Base-by-base conservation (phyloP, 192 early-diverging fungal genomes). In the Podila horticola region DNA sequence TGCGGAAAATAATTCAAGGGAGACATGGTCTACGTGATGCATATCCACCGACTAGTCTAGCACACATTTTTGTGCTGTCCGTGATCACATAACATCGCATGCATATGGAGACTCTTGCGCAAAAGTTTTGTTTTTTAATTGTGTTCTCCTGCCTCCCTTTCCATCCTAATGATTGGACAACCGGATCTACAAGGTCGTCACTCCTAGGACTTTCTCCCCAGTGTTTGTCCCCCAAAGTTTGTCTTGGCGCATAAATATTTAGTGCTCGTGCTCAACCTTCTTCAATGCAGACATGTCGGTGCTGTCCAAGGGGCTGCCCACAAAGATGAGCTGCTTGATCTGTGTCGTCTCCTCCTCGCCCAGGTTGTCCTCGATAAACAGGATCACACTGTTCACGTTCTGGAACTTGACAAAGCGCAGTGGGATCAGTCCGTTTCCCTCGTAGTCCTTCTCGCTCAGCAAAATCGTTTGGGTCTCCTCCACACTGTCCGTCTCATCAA, bases 391-490 rank as follows among this genome's bases (percentile, higher is more conserved):
- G 62, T 87, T 91, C 34, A 99, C 92, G 67, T 88, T 93, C 86
- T 99, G 97, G 85, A 96, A 99, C 64, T 95, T 94, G 66, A 99
- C 97, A 83, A 95, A 99, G 58, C 95, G 90, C 74, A 99, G 88
- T 10, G 87, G 85, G n/a, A 93, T 89, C 36, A 94, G 85, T 17
- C 88, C 87, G 29, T 90, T 88, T 28, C 81, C 85, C 71, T 90
- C 88, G 74, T 93, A 95, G 33, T 91, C 86, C n/a, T 86, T 87
- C 59, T 90, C 85, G 12, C 84, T 84, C 81, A 99, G 77, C 26
- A 90, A 89, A 45, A 99, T 85, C 36, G 81, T 87, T 72, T 99
- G 95, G 6, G 93, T 94, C 58, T 90, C 88, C 58, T 89, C 74
- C n/a, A 93, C 84, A 17, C 84, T 83, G 61, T 97, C 96, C 0